Evolutionary conservation across 768 basidiomycete species (phyloP), one percentile per base, ranked within the genome.

Genomic region (Fomitopsis serialis): DNA sequence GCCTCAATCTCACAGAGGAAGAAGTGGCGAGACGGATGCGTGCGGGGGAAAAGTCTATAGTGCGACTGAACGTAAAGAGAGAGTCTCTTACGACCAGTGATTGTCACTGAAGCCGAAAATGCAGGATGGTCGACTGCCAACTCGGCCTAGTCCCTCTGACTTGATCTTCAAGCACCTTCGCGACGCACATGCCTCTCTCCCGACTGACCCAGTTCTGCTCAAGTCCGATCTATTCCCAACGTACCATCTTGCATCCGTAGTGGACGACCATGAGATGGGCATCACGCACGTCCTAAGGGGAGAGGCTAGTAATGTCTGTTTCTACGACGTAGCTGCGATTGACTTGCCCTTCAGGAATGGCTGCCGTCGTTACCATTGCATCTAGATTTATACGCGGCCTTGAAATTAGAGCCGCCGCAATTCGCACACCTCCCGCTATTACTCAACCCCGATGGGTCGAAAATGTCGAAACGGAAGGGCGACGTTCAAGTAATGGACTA

Each of bases 231-330:
- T 82, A 1, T 96, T 89, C 66, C 97, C 97, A 5, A 98, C 96
- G 0, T 99, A 99, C 65, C 97, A 98, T 58, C 79, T 99, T 4
- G 96, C 97, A 0, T 94, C 86, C 21, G 92, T 98, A 0, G 92
- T 96, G 0, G 97, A 99, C 60, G 97, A 99, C 69, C 84, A 93
- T 61, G 83, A 86, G 61, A 99, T 99, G 97, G 86, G 85, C 0
- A 92, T 99, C 22, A 92, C 93, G 0, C 97, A 98, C 69, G 95
- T 98, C 4, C 71, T 98, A 1, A 82, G 97, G 24, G 97, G 97
- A 47, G 95, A 98, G 79, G 94, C 86, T 53, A 25, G 75, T 58
- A 6, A 25, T 29, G 34, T 7, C 8, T 43, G n/a, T 19, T n/a
- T 2, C 32, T 48, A 10, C 13, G 12, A 29, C 24, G 40, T n/a